Evolutionary conservation across 495 filamentous ascomycete genomes (phyloP).

Genomic region (Xylaria venustula): DNA sequence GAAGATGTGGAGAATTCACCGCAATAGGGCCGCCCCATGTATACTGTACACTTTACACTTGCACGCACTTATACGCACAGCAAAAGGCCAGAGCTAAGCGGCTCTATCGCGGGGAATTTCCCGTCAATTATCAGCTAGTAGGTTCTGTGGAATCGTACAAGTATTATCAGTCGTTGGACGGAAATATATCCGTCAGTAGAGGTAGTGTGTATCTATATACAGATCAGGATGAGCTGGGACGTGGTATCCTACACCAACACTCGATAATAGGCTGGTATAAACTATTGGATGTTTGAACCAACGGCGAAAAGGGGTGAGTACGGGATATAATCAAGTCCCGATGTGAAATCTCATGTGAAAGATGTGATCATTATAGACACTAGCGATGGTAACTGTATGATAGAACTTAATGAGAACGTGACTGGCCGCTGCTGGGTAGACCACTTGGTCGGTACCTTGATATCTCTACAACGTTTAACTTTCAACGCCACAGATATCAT

Average conservation of each 20-base stretch:
- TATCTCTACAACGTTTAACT: background rate
- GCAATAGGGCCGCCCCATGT: constrained; percentile 34
- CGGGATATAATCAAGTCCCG: too few species aligned
- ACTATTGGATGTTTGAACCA: too few species aligned
- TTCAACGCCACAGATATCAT: background rate
- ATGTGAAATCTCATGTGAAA: too few species aligned
- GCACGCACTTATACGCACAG: too few species aligned
- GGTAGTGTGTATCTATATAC: too few species aligned
- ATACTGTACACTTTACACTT: background rate
- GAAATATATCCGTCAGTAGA: background rate
- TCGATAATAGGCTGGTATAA: too few species aligned
- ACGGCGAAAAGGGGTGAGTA: too few species aligned
- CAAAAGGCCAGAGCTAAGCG: constrained; percentile 16
- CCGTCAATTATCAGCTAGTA: background rate
- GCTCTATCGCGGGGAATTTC: constrained; percentile 36
- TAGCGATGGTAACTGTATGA: too few species aligned
- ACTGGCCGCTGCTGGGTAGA: background rate
- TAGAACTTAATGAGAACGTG: too few species aligned
- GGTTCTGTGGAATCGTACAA: constrained; percentile 12
- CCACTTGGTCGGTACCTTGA: background rate
- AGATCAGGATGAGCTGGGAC: background rate
- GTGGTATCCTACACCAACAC: background rate
- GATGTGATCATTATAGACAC: too few species aligned
- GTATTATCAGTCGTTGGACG: background rate
- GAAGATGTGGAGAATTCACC: constrained; percentile 24